phyloP scores from a whole-genome alignment of 192 early-diverging fungal species.

The Rhizophagus prolifer region DNA sequence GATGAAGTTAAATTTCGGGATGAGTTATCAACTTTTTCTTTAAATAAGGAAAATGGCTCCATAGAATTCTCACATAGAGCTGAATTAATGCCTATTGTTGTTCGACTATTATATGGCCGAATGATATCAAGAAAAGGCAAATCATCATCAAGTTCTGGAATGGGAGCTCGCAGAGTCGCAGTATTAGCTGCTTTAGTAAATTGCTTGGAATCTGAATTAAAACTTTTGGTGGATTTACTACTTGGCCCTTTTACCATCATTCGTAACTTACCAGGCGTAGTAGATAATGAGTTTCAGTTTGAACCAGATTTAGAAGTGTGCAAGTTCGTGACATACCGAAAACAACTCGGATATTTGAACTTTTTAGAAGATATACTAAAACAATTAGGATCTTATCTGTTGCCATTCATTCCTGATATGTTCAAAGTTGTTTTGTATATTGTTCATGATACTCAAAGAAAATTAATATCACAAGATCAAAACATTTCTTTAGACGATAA shows the following conservation, averaged over 20 bases:
- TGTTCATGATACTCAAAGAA: conserved; percentile 60
- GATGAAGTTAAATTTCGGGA: conserved; percentile 93
- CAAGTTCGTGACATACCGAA: conserved; percentile 45
- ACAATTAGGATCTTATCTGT: conserved; percentile 73
- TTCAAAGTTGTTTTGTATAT: conserved; percentile 77
- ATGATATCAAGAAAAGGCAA: conserved; percentile 79
- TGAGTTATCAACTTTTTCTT: conserved; percentile 72
- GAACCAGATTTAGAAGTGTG: conserved; percentile 37
- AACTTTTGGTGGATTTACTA: conserved; percentile 76
- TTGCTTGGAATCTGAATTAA: conserved; percentile 63
- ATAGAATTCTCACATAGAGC: conserved; percentile 68
- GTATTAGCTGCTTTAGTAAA: conserved; percentile 82
- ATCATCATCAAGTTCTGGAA: conserved; percentile 65
- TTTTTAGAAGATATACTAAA: conserved; percentile 79
- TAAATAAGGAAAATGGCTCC: conserved; percentile 58
- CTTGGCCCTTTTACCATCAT: conserved; percentile 72
- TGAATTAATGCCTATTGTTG: conserved; percentile 70
- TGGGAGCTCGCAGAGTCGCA: conserved; percentile 72
- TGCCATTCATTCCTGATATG: conserved; percentile 70
- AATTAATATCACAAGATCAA: conserved; percentile 40
- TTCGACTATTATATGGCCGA: conserved; percentile 90
- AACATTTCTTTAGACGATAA: conserved; percentile 28
- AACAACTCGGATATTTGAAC: conserved; percentile 80
- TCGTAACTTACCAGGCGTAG: conserved; percentile 40
- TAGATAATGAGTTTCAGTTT: conserved; percentile 44